Evolutionary conservation across 768 basidiomycete species (phyloP).

Genomic region (Rhizopogon rudus): DNA sequence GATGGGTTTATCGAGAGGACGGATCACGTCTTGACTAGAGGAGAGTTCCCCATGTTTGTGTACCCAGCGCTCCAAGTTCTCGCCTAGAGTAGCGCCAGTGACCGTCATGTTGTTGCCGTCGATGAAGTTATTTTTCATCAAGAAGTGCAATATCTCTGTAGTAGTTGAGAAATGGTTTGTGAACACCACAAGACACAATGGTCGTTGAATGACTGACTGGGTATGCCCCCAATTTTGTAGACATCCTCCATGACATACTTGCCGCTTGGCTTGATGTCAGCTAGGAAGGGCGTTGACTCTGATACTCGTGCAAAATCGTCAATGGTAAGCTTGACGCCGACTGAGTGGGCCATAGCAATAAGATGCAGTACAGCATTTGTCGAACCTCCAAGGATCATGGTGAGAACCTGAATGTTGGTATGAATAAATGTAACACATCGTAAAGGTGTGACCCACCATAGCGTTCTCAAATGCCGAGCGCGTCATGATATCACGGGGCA

Average conservation of each 20-base stretch:
- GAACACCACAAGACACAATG: background rate
- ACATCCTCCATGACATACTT: slow-evolving; percentile 99
- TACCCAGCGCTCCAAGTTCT: slow-evolving; percentile 89
- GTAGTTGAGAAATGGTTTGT: background rate
- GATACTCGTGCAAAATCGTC: slow-evolving; percentile 95
- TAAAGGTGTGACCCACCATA: slow-evolving; percentile 53
- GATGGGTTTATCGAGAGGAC: slow-evolving; percentile 82
- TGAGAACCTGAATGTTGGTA: slow-evolving; percentile 60
- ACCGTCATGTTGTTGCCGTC: slow-evolving; percentile 90
- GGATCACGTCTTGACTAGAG: slow-evolving; percentile 75
- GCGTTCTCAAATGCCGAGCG: slow-evolving; percentile 96
- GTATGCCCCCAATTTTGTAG: slow-evolving; percentile 93
- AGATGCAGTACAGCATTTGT: slow-evolving; percentile 97
- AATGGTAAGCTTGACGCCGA: slow-evolving; percentile 81
- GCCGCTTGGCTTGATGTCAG: slow-evolving; percentile 94
- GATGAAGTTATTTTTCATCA: slow-evolving; percentile 83
- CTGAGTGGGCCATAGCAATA: slow-evolving; percentile 94
- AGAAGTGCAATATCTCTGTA: slow-evolving; percentile 77
- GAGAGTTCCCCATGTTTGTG: slow-evolving; percentile 76
- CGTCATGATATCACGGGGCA: slow-evolving; percentile 96
- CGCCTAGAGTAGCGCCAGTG: slow-evolving; percentile 84
- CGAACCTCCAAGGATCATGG: slow-evolving; percentile 96
- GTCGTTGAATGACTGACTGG: slow-evolving; percentile 52
- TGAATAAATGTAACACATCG: background rate
- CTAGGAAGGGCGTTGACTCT: slow-evolving; percentile 89